Base-by-base conservation (phyloP, 352 stramenopile genomes). In the Globisporangium rhizosaccharum region DNA sequence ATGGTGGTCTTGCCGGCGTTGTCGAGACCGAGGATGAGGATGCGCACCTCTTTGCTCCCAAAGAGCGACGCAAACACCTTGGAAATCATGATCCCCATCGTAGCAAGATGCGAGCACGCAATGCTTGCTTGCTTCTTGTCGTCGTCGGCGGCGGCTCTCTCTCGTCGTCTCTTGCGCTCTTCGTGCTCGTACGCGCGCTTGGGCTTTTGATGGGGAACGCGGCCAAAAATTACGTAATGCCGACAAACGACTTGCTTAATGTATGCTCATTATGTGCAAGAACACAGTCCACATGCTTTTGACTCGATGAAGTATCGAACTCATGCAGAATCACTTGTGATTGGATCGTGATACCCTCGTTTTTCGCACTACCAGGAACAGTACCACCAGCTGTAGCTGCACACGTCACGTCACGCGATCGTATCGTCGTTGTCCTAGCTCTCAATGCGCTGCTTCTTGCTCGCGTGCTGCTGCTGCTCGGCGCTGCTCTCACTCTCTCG, bases 1-100 rank as follows among this genome's bases (percentile, higher is more conserved):
- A 99, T 99, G 9, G 98, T 99, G 8, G 98, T 99, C 78, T 99
- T 99, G 48, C 98, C 98, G 37, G 98, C 97, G 76, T 99, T 99
- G 73, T 99, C 98, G 5, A 99, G 87, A 5, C 97, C 98, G 5
- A 99, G 75, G 73, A 99, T 99, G 14, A 99, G 82, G 73, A 99
- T 99, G 64, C 97, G 89, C 41, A 99, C 94, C 76, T 99, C 97
- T 73, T 99, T 99, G 63, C 81, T 97, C 20, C 98, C 97, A 79
- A 99, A 99, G 41, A 99, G 86, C 62, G 80, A 91, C 58, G 97
- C 91, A 68, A 99, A 99, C 44, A 99, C 72, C 73, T 96, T 93
- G 70, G 86, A 98, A 66, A 99, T 92, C 62, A 99, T 76, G 59
- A 99, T 98, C 49, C 97, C 97, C 97, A 99, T 99, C 30, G 56